Percentiles rank a stretch among this genome's conserved stretches.
These are phyloP conservation scores for Naganishia randhawae DNA, from an alignment of 768 basidiomycete genomes.

Conservation along the genomic window DNA sequence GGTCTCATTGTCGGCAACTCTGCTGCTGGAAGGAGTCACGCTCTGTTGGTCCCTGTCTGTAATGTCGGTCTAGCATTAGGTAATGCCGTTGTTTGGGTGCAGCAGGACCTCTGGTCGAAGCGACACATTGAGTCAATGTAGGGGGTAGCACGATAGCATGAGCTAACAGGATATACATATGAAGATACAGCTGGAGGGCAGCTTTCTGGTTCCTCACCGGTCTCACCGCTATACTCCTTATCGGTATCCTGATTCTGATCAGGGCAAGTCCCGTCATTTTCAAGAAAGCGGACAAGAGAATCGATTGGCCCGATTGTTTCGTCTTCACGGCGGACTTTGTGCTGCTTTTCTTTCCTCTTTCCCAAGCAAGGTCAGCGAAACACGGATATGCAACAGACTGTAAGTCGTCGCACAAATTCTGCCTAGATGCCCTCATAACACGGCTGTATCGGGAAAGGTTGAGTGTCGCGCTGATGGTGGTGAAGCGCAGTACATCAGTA, in stretches of 20 bases:
- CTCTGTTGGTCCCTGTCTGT: neutral
- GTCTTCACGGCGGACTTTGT: conserved; percentile 2
- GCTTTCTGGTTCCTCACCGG: conserved; percentile 3
- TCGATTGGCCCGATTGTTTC: neutral
- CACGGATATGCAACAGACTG: conserved; percentile 1
- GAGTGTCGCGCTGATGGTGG: too few relatives aligned
- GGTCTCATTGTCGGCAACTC: neutral
- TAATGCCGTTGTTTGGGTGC: neutral
- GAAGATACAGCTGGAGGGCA: neutral
- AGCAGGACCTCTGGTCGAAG: neutral
- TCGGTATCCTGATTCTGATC: neutral
- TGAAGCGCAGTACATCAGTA: too few relatives aligned
- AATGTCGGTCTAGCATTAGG: neutral
- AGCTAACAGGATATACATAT: neutral
- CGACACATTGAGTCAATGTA: neutral
- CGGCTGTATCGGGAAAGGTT: too few relatives aligned
- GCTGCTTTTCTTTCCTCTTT: neutral
- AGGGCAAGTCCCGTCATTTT: neutral
- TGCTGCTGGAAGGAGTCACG: neutral
- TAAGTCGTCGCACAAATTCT: too few relatives aligned
- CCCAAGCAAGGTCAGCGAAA: conserved; percentile 2
- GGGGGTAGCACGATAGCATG: too few relatives aligned
- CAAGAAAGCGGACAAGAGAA: neutral
- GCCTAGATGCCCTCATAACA: too few relatives aligned
- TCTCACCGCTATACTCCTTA: neutral